Percentiles rank a stretch among this genome's conserved stretches.
Evolutionary conservation across 129 eudicot genomes (phyloP).

Genomic region (Dittrichia graveolens): DNA sequence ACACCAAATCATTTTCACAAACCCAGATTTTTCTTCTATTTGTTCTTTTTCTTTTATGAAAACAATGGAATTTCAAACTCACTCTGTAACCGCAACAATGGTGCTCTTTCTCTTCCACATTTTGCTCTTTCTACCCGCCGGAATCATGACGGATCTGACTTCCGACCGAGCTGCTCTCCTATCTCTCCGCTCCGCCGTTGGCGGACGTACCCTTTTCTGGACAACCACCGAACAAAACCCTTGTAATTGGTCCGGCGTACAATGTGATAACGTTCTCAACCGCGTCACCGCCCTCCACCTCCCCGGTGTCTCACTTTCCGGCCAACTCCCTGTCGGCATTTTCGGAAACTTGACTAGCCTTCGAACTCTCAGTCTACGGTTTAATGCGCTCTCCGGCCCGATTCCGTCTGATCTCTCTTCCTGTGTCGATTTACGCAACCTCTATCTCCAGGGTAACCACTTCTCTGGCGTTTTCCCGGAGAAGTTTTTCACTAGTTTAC

Average conservation of each 20-base stretch:
- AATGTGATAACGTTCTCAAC: constrained; percentile 34
- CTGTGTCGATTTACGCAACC: constrained; percentile 53
- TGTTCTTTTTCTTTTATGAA: neutral
- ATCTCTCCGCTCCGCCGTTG: constrained; percentile 68
- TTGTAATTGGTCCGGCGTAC: constrained; percentile 50
- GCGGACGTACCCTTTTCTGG: constrained; percentile 89
- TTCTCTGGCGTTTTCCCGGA: constrained; percentile 59
- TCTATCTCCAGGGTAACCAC: constrained; percentile 68
- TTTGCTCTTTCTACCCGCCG: constrained; percentile 24
- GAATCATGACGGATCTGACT: constrained; percentile 51
- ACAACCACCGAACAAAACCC: constrained; percentile 39
- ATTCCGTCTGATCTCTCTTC: constrained; percentile 57
- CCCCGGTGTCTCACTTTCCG: constrained; percentile 71
- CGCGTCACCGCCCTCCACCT: constrained; percentile 71
- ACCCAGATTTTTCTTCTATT: neutral
- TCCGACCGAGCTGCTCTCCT: constrained; percentile 71
- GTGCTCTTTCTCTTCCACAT: constrained; percentile 19
- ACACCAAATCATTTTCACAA: neutral
- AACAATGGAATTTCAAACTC: constrained; percentile 4
- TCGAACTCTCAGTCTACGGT: constrained; percentile 59
- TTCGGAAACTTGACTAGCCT: constrained; percentile 64
- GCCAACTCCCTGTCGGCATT: constrained; percentile 52
- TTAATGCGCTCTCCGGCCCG: constrained; percentile 63
- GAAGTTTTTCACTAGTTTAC: constrained; percentile 25
- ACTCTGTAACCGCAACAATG: constrained; percentile 31